phyloP scores from a whole-genome alignment of 2,329 filamentous ascomycete species.

The Penicillium sp. region DNA sequence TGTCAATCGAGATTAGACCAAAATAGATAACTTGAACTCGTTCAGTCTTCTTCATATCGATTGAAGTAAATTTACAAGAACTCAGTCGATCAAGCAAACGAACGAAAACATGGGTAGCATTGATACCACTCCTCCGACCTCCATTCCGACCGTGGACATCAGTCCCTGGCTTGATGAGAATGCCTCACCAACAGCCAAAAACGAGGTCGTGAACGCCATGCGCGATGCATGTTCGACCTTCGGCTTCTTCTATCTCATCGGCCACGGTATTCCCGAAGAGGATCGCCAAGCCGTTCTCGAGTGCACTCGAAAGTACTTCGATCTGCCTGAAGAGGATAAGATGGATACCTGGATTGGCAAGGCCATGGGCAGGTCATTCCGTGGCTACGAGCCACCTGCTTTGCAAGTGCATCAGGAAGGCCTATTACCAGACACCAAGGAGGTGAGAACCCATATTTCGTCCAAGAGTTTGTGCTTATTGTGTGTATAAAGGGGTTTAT shows the following conservation, averaged over 20 bases:
- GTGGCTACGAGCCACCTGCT: slow-evolving; percentile 8
- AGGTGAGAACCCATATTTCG: neutral
- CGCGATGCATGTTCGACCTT: slow-evolving; percentile 5
- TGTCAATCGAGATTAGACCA: neutral
- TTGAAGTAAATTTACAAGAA: neutral
- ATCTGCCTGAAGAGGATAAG: slow-evolving; percentile 5
- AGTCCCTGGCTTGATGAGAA: neutral
- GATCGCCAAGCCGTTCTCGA: neutral
- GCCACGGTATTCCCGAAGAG: slow-evolving; percentile 29
- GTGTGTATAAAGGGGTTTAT: neutral
- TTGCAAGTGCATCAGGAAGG: neutral
- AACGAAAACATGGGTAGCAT: neutral
- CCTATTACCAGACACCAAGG: neutral
- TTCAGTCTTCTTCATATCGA: neutral
- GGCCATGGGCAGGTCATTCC: slow-evolving; percentile 7
- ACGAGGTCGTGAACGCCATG: neutral
- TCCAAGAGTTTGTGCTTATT: neutral
- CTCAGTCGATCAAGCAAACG: too few relatives aligned
- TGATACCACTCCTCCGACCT: neutral
- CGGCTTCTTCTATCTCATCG: slow-evolving; percentile 36
- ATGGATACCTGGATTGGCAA: slow-evolving; percentile 9
- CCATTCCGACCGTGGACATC: neutral
- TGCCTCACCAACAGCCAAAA: neutral
- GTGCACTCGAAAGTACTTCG: slow-evolving; percentile 1
- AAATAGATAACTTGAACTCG: neutral